Percentiles rank a stretch among this genome's conserved stretches.
phyloP scores from a whole-genome alignment of 2,329 filamentous ascomycete genomes.

The Fusarium nisikadoi region DNA sequence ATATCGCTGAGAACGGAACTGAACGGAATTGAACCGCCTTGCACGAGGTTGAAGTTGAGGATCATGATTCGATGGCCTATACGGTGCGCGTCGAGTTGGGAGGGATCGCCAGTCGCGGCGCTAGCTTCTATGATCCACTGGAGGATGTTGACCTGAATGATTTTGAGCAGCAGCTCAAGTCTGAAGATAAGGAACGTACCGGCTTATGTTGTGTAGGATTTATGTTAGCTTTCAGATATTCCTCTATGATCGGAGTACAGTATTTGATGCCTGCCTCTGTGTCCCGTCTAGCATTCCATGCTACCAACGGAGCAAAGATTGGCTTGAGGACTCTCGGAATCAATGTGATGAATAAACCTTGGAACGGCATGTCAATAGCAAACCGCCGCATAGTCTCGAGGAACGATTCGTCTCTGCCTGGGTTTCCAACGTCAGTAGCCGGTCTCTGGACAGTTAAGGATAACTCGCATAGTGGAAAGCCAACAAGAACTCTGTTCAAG shows the following conservation, averaged over 20 bases:
- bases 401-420: not conserved
- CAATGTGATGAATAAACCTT: not conserved
- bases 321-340: not conserved
- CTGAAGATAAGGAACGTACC: not conserved
- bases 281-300: not conserved
- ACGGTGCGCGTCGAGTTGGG: not conserved
- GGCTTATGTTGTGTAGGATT: not conserved
- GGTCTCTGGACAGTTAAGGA: accelerated
- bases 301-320: not conserved
- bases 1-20: not conserved
- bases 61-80: not conserved
- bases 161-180: accelerated
- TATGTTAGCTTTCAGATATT: not conserved
- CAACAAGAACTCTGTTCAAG: not conserved
- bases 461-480: not conserved
- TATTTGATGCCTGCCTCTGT: not conserved
- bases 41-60: not conserved
- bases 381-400: not conserved
- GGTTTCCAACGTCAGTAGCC: not conserved
- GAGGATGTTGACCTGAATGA: not conserved
- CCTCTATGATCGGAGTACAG: not conserved
- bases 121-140: slow-evolving; percentile 1
- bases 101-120: not conserved
- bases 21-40: not conserved
- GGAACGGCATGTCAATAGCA: not conserved